A percentile compares a stretch with the other conserved stretches of the same genome.
These are phyloP conservation scores for Pseudocercospora fuligena DNA, from an alignment of 2,329 filamentous ascomycete genomes.

Conservation along the genomic window DNA sequence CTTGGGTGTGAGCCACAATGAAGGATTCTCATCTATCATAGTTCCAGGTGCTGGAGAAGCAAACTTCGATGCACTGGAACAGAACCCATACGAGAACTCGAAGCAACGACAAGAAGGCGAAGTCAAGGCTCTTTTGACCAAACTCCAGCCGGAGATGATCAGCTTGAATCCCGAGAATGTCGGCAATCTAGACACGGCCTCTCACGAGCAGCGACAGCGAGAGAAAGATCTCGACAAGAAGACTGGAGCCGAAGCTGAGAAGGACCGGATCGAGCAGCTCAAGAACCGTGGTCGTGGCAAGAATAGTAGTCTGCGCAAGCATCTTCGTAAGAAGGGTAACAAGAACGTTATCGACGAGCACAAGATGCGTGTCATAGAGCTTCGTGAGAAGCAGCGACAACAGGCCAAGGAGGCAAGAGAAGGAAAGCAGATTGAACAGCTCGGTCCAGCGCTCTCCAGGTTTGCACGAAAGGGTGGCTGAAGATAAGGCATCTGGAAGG, in stretches of 20 bases:
- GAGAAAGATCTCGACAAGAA: slow-evolving; percentile 81
- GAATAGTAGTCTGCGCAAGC: slow-evolving; percentile 86
- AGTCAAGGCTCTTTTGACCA: slow-evolving; percentile 88
- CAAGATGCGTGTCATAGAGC: slow-evolving; percentile 80
- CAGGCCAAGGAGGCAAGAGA: slow-evolving; percentile 69
- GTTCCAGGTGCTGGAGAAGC: slow-evolving; percentile 95
- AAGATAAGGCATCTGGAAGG: slow-evolving; percentile 10
- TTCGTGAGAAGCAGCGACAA: slow-evolving; percentile 71
- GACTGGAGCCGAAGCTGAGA: slow-evolving; percentile 47
- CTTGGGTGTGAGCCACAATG: slow-evolving; percentile 80
- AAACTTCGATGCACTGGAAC: slow-evolving; percentile 92
- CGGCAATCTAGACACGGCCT: slow-evolving; percentile 82
- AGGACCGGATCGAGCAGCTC: slow-evolving; percentile 62
- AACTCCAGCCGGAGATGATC: slow-evolving; percentile 96
- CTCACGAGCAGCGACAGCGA: slow-evolving; percentile 74
- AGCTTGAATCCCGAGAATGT: slow-evolving; percentile 90
- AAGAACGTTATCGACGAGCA: slow-evolving; percentile 97
- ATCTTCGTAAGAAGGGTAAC: slow-evolving; percentile 86
- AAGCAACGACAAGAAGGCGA: slow-evolving; percentile 93
- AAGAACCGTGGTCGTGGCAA: slow-evolving; percentile 84
- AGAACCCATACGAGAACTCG: slow-evolving; percentile 91
- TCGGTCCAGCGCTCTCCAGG: slow-evolving; percentile 83
- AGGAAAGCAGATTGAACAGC: slow-evolving; percentile 71
- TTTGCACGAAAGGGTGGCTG: slow-evolving; percentile 72
- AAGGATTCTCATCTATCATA: slow-evolving; percentile 87